Base-by-base conservation (phyloP, 805 yeast genomes). In the Metahyphopichia silvanorum region DNA sequence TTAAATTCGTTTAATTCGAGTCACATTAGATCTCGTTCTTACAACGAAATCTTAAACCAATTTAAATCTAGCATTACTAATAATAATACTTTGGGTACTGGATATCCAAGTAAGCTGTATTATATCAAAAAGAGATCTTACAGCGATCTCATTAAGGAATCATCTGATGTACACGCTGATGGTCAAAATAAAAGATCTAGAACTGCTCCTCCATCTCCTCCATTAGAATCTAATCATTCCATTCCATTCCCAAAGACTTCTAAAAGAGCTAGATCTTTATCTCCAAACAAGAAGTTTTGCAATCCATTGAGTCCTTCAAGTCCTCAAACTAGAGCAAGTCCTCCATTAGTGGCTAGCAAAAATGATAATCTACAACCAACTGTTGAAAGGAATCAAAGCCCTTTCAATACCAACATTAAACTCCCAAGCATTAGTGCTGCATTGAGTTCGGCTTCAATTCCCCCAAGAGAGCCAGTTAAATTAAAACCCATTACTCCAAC, bases 171-270 rank as follows among this genome's bases (percentile, higher is more conserved):
- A 20, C 18, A 18, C n/a, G 30, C 34, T 22, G 18, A 29, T 13
- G 33, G 21, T 11, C 15, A 25, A 27, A 23, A 39, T 31, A 69
- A 69, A 44, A 51, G 70, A 31, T 56, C 71, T n/a, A 55, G 64
- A 45, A 67, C 74, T 7, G 73, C 74, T 4, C 74, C 74, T 21
- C 69, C 74, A 9, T 64, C 69, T 12, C 63, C 65, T 8, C 67
- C 63, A n/a, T 46, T 26, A 10, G 29, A 26, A 21, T 16, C 25
- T 27, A n/a, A n/a, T n/a, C n/a, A n/a, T n/a, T 11, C 43, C 8
- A 49, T 43, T 1, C 39, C 47, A 6, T 35, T n/a, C 13, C 15
- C n/a, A 2, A 28, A 29, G 12, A 12, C 28, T 32, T 37, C 27
- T 17, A 18, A 41, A 20, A 49, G 57, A 40, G 40, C 61, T 3